phyloP scores from a whole-genome alignment of 2,329 filamentous ascomycete species.

The Penicillium sumatraense region DNA sequence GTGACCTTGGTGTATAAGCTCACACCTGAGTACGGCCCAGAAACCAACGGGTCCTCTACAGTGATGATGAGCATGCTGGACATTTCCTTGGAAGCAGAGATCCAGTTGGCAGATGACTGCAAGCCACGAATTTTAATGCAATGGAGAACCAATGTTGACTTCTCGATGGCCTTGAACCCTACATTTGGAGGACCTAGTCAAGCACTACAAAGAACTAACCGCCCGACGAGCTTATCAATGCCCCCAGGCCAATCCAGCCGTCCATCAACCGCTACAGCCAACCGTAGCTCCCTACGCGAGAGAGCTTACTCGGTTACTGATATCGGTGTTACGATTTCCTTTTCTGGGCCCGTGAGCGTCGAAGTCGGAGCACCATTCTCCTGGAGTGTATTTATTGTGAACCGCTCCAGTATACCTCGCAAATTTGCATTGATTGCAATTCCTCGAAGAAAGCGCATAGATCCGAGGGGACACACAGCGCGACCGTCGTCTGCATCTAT shows the following conservation, averaged over 20 bases:
- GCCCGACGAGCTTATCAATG: constrained; percentile 50
- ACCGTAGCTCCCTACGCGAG: constrained; percentile 41
- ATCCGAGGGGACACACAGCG: constrained; percentile 47
- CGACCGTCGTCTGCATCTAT: constrained; percentile 53
- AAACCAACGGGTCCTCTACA: constrained; percentile 42
- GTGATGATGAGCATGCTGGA: constrained; percentile 49
- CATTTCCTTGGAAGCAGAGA: constrained; percentile 50
- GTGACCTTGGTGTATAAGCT: constrained; percentile 62
- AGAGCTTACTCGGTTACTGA: constrained; percentile 45
- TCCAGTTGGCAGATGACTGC: constrained; percentile 47
- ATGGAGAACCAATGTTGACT: constrained; percentile 55
- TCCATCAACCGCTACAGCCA: constrained; percentile 24
- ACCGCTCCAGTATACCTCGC: constrained; percentile 57
- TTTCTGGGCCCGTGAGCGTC: constrained; percentile 57
- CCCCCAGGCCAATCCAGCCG: constrained; percentile 17
- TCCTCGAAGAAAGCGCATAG: constrained; percentile 52
- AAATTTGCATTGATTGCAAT: constrained; percentile 61
- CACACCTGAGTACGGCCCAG: constrained; percentile 43
- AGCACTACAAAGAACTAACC: constrained; percentile 50
- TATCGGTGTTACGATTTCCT: constrained; percentile 59
- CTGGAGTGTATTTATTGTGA: constrained; percentile 64
- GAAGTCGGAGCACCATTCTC: constrained; percentile 58
- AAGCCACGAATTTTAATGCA: constrained; percentile 52
- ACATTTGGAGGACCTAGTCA: constrained; percentile 51
- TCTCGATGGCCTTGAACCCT: constrained; percentile 53